These are phyloP conservation scores for Myxozyma monticola DNA, from an alignment of 805 yeast genomes.

Conservation along the genomic window DNA sequence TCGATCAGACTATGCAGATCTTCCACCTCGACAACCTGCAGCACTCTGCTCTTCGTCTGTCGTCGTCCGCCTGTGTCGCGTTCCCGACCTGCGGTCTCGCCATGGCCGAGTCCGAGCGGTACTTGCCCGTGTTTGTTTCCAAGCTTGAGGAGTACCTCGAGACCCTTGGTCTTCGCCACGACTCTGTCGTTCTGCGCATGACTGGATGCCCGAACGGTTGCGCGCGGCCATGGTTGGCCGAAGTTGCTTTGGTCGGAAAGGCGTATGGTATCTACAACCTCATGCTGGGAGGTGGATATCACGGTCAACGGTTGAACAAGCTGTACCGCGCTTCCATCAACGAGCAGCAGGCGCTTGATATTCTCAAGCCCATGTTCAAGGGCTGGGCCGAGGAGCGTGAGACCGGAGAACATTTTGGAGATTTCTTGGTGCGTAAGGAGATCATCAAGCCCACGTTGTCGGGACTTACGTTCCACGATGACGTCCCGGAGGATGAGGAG, in stretches of 20 bases:
- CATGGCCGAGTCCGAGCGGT: constrained; percentile 97
- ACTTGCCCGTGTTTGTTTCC: constrained; percentile 75
- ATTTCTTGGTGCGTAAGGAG: constrained; percentile 83
- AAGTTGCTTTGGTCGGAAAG: constrained; percentile 92
- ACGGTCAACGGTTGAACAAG: constrained; percentile 90
- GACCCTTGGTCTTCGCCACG: constrained; percentile 90
- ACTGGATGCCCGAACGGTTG: constrained; percentile 99
- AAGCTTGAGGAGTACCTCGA: constrained; percentile 85
- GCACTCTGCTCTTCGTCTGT: constrained; percentile 79
- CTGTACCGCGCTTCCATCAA: constrained; percentile 82
- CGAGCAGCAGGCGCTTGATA: constrained; percentile 81
- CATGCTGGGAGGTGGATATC: constrained; percentile 94
- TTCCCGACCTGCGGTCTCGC: constrained; percentile 99
- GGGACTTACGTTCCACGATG: constrained; percentile 94
- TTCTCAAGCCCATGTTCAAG: constrained; percentile 82
- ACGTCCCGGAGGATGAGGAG: constrained; percentile 66
- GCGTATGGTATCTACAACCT: constrained; percentile 91
- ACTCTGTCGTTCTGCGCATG: constrained; percentile 95
- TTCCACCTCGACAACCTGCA: constrained; percentile 82
- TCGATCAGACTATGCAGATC: constrained; percentile 65
- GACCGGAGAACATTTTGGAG: constrained; percentile 95
- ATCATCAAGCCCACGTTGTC: constrained; percentile 83
- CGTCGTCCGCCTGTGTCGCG: constrained; percentile 96
- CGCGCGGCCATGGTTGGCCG: constrained; percentile 98
- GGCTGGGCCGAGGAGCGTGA: constrained; percentile 90